Base-by-base conservation (phyloP, 1,284 basidiomycete genomes). In the Testicularia cyperi region DNA sequence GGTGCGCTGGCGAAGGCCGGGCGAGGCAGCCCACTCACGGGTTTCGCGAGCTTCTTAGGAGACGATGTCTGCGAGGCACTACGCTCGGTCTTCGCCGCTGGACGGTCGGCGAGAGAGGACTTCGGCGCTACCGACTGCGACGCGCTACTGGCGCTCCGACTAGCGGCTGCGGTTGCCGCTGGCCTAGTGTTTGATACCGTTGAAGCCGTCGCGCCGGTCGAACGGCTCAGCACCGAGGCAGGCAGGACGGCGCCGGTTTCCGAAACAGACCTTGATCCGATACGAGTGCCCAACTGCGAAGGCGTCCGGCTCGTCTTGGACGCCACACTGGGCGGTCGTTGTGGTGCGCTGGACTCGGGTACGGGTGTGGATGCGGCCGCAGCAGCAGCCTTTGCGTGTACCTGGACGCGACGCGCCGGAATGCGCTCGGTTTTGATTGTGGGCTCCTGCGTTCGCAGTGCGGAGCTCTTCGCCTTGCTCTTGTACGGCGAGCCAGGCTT, bases 401-500 rank as follows among this genome's bases (percentile, higher is more conserved):
- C 34, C 1, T n/a, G 42, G 3, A 61, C 57, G 6, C 57, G 42
- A 16, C 57, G 57, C 14, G 57, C 57, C 39, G 51, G 57, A 4
- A 54, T 40, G 13, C 57, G 41, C 28, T 61, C 57, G 2, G 47
- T 26, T 39, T 44, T 49, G 24, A 37, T 14, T 13, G 39, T 39
- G n/a, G 38, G 48, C 3, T 61, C 57, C 21, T 43, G 48, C 6
- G 23, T 19, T 18, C 46, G 33, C 21, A 35, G 38, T 5, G 57
- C 51, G 4, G 57, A 61, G 26, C 51, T 55, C 24, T 55, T 54
- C 15, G 43, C 38, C n/a, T 61, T 51, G 18, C 13, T 14, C 21
- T 44, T 49, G 22, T 37, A 46, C 15, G 57, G 57, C 19, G 57
- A 61, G 16, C 40, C 47, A n/a, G 39, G 44, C 21, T 43, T 54